phyloP scores from a whole-genome alignment of 306 rosid genomes.

The Prosopis cineraria region DNA sequence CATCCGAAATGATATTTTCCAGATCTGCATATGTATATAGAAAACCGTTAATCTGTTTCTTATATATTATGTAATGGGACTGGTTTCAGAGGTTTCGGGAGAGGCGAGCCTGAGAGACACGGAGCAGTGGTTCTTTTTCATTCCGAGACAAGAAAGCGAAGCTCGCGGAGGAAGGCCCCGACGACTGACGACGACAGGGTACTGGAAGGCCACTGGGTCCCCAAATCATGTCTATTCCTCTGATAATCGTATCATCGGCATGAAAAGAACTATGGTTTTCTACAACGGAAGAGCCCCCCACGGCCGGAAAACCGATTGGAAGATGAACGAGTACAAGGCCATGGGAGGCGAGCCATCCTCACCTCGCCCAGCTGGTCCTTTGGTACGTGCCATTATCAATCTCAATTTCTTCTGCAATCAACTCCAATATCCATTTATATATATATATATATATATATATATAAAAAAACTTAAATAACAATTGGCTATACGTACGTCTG shows the following conservation, averaged over 20 bases:
- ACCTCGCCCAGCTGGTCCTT: constrained; percentile 6
- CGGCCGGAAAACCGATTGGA: constrained; percentile 88
- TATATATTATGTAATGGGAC: not conserved
- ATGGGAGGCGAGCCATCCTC: constrained; percentile 38
- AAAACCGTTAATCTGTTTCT: not conserved
- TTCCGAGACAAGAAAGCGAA: constrained; percentile 81
- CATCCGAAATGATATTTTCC: not conserved
- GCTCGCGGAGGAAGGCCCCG: constrained; percentile 87
- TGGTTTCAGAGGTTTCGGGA: constrained; percentile 62
- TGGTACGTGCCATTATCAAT: not conserved
- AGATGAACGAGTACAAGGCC: constrained; percentile 89
- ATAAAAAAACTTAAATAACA: too few relatives aligned
- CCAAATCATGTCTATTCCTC: constrained; percentile 72
- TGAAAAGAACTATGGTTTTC: constrained; percentile 88
- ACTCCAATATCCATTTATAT: not conserved
- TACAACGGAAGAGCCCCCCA: constrained; percentile 78
- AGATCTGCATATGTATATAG: not conserved
- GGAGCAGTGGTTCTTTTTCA: constrained; percentile 91
- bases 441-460: too few relatives aligned
- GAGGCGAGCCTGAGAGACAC: constrained; percentile 57
- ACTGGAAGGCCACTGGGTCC: constrained; percentile 95
- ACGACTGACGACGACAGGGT: constrained; percentile 69
- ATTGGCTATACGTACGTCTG: not conserved
- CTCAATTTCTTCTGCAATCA: not conserved
- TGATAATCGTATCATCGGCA: constrained; percentile 55